Conservation (phyloP, 768 basidiomycete genomes). For the Phlegmacium glaucopus region DNA sequence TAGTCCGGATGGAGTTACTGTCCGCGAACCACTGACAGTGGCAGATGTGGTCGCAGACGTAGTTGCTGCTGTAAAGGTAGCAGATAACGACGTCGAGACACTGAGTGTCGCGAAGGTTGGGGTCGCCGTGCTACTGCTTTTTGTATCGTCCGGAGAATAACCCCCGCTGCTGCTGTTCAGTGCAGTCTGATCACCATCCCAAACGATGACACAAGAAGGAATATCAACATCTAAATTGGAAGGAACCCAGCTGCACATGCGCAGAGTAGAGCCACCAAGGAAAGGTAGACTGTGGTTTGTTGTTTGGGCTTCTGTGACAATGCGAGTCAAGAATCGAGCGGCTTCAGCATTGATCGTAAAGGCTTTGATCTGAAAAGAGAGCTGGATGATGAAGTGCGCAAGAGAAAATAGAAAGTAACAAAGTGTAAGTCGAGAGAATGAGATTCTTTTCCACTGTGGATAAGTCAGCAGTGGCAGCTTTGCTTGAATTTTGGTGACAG, state of each 20-base stretch:
- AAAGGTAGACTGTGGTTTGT: constrained; percentile 50
- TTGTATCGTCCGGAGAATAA: too few relatives aligned
- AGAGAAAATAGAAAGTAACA: constrained; percentile 67
- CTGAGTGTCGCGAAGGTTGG: constrained; percentile 3
- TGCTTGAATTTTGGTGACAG: neutral
- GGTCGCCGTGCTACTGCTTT: too few relatives aligned
- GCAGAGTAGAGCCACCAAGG: constrained; percentile 43
- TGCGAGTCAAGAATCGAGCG: constrained; percentile 45
- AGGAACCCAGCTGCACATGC: constrained; percentile 56
- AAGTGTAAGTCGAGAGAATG: constrained; percentile 61
- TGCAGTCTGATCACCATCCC: constrained; percentile 35
- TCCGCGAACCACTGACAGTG: constrained; percentile 3
- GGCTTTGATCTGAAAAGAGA: constrained; percentile 64
- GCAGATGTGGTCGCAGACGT: constrained; percentile 5
- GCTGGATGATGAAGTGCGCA: constrained; percentile 62
- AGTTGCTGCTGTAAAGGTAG: neutral
- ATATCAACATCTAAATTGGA: constrained; percentile 33
- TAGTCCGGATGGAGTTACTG: constrained; percentile 1
- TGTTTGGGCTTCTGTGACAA: constrained; percentile 49
- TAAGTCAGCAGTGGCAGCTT: neutral
- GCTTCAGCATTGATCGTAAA: constrained; percentile 63
- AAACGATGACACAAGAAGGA: constrained; percentile 50
- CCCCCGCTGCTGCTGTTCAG: too few relatives aligned
- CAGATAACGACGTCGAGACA: neutral
- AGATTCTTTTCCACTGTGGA: constrained; percentile 63